Evolutionary conservation across 2,329 filamentous ascomycete genomes (phyloP), one percentile per base, ranked within the genome.

Genomic region (Nakataea oryzae): DNA sequence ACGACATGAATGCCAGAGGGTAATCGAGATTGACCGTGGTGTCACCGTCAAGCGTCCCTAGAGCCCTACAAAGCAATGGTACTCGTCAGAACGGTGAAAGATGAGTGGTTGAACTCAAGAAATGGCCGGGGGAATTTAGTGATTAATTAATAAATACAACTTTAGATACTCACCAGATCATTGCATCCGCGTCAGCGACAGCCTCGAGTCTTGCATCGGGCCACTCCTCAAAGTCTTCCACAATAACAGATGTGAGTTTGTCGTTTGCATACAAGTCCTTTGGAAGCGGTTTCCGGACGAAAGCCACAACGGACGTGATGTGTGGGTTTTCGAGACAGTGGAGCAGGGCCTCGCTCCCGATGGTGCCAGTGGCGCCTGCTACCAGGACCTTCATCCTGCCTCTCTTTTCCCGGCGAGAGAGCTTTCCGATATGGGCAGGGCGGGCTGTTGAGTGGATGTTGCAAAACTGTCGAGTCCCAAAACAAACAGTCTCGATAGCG

Each of bases 361-460:
- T 76, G 27, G 65, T 65, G 54, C 74, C 74, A 0, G 74, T 61
- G 13, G 50, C 59, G 21, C 59, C 59, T 1, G 59, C 54, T 17
- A 61, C 27, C 9, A 61, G n/a, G 8, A 61, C 28, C 28, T 61
- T 61, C 59, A 61, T 50, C 41, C 14, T 50, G 41, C 1, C 21
- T 50, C 41, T n/a, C 24, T 21, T 50, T n/a, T 47, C 41, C 21
- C 7, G 21, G 6, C 14, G 34, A 41, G 12, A 12, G 17, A n/a
- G 21, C 41, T 17, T 50, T 17, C 41, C n/a, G n/a, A n/a, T n/a
- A n/a, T n/a, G n/a, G n/a, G n/a, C n/a, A n/a, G n/a, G n/a, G n/a
- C n/a, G n/a, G n/a, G n/a, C n/a, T n/a, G n/a, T n/a, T n/a, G n/a
- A n/a, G n/a, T n/a, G n/a, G n/a, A n/a, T n/a, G n/a, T n/a, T n/a